A percentile compares a stretch with the other conserved stretches of the same genome.
These are phyloP conservation scores for Lachancea sp. DNA, from an alignment of 805 yeast genomes.

Conservation along the genomic window DNA sequence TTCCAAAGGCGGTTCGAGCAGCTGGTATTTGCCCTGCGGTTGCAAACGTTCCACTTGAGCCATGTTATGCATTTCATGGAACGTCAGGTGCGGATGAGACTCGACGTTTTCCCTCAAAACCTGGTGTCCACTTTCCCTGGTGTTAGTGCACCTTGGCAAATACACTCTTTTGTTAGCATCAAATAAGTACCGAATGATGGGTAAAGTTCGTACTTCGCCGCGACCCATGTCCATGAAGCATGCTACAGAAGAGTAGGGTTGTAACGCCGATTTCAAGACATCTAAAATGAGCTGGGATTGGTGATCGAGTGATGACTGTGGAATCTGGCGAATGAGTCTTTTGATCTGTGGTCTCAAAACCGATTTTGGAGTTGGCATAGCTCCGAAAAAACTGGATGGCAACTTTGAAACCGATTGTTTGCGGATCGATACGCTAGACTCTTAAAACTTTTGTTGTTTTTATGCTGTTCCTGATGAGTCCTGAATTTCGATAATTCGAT, in stretches of 20 bases:
- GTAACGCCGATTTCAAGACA: slow-evolving; percentile 14
- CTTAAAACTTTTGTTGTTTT: no score
- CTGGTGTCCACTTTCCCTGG: slow-evolving; percentile 26
- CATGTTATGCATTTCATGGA: slow-evolving; percentile 43
- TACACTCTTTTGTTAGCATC: slow-evolving; percentile 45
- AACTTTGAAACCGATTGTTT: no score
- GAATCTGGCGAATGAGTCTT: slow-evolving; percentile 11
- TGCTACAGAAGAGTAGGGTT: slow-evolving; percentile 39
- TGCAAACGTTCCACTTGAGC: slow-evolving; percentile 40
- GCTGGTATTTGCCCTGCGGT: slow-evolving; percentile 63
- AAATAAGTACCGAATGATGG: slow-evolving; percentile 49
- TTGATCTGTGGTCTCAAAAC: slow-evolving; percentile 20
- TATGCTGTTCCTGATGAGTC: no score
- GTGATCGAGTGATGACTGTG: slow-evolving; percentile 14
- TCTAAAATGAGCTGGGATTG: slow-evolving; percentile 26
- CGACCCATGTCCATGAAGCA: slow-evolving; percentile 72
- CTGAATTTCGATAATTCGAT: no score
- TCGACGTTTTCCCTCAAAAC: slow-evolving; percentile 16
- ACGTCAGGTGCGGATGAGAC: slow-evolving; percentile 42
- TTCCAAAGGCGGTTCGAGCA: slow-evolving; percentile 56
- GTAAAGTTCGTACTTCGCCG: slow-evolving; percentile 59
- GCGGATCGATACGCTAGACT: no score
- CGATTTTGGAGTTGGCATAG: slow-evolving; percentile 13
- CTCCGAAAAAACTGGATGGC: no score
- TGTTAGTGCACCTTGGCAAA: slow-evolving; percentile 48